phyloP scores from a whole-genome alignment of 805 yeast species.

The Wickerhamiella australiensis region DNA sequence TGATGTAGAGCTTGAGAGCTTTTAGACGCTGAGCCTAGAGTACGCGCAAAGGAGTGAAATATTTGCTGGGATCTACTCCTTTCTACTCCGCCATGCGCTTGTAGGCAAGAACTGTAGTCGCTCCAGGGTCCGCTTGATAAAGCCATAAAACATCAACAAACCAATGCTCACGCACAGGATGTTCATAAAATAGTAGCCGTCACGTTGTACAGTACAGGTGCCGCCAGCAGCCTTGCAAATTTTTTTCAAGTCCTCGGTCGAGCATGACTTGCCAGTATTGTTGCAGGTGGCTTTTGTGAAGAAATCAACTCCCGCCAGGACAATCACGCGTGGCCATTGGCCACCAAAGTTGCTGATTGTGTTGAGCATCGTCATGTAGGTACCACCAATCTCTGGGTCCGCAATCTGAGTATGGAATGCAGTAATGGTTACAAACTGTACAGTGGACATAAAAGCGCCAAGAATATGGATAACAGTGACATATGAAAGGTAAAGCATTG shows the following conservation, averaged over 20 bases:
- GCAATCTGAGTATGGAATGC: constrained; percentile 94
- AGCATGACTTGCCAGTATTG: constrained; percentile 25
- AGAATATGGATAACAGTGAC: constrained; percentile 73
- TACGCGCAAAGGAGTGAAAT: no score
- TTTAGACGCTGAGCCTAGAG: no score
- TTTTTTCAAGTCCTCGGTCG: constrained; percentile 33
- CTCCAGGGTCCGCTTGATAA: constrained; percentile 51
- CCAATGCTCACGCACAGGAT: constrained; percentile 60
- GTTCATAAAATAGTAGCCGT: constrained; percentile 80
- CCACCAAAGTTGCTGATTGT: constrained; percentile 92
- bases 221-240: constrained; percentile 49
- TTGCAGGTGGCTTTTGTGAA: constrained; percentile 56
- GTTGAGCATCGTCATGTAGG: constrained; percentile 92
- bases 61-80: not conserved
- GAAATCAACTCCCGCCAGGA: constrained; percentile 66
- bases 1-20: no score
- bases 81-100: constrained; percentile 45
- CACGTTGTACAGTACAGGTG: constrained; percentile 39
- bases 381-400: constrained; percentile 92
- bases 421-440: constrained; percentile 86
- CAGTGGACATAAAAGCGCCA: constrained; percentile 85
- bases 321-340: constrained; percentile 88
- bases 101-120: constrained; percentile 61
- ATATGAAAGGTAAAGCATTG: constrained; percentile 45
- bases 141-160: constrained; percentile 45